Conservation (phyloP, 352 stramenopile species). For the Phytopythium litorale region DNA sequence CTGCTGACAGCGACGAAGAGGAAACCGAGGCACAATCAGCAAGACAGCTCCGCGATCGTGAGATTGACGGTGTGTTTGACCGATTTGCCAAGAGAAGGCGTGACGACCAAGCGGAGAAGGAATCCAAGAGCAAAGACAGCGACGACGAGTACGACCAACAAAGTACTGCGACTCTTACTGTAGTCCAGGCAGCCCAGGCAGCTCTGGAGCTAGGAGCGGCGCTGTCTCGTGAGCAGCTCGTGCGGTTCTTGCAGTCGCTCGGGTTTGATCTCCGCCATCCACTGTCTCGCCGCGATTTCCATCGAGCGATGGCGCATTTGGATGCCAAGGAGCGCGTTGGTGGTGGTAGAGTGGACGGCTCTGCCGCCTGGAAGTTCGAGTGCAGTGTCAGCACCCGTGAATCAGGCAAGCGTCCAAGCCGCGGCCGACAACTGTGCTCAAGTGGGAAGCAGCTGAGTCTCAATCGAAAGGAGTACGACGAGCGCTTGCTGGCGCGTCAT, state of each 20-base stretch:
- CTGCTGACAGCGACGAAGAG: conserved; percentile 23
- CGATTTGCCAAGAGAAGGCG: conserved; percentile 14
- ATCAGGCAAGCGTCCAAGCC: neutral
- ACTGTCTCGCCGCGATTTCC: conserved; percentile 30
- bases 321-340: conserved; percentile 18
- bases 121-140: conserved; percentile 15
- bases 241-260: conserved; percentile 52
- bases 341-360: neutral
- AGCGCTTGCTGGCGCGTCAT: neutral
- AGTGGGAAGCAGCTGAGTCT: neutral
- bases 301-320: conserved; percentile 33
- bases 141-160: conserved; percentile 24
- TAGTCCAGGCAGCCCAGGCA: conserved; percentile 59
- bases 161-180: conserved; percentile 20
- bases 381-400: neutral
- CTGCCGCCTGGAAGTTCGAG: neutral
- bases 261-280: conserved; percentile 32
- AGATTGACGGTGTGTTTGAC: conserved; percentile 24
- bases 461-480: conserved; percentile 3
- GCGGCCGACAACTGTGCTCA: neutral
- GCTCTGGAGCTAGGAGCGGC: conserved; percentile 61
- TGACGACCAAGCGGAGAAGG: conserved; percentile 2
- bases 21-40: conserved; percentile 8
- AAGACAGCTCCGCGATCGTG: conserved; percentile 12
- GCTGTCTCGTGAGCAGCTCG: conserved; percentile 54